Evolutionary conservation across 2,329 filamentous ascomycete genomes (phyloP), one percentile per base, ranked within the genome.

Genomic region (Exophiala alcalophila): DNA sequence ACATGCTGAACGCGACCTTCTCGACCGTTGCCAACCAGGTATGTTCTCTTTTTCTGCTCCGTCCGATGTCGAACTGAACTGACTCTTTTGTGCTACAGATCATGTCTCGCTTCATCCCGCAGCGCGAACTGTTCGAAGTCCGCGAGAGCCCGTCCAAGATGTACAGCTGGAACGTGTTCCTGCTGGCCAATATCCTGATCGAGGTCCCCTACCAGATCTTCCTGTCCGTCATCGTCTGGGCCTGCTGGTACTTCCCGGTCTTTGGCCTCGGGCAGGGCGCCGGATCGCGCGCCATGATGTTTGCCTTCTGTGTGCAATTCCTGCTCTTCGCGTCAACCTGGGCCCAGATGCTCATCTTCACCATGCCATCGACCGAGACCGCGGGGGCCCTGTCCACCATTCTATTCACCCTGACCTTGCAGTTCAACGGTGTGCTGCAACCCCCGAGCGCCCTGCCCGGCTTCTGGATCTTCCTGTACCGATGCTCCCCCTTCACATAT

Each of bases 391-490:
- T 92, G 49, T 84, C 84, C 56, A 86, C 87, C 50, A 61, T 91
- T 45, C 67, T 84, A 56, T 90, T 91, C 68, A 80, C 76, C 24
- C 71, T 91, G 40, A 80, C 75, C 47, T 71, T 90, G 39, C 77
- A 87, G 56, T 91, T 90, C 73, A 86, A 81, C 58, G 64, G 65
- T 72, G 83, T 92, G 35, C 75, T 94, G 49, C 80, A 81, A 19
- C 68, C 70, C 4, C 82, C 83, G 0, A 63, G 67, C 2, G 63
- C 66, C 52, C 66, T 88, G 4, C 75, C 76, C 1, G 74, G 74
- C 5, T 86, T 87, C 65, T 90, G 81, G 80, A 66, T 83, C 55
- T 88, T 88, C 71, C 86, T 90, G 82, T 91, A 91, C 65, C 78
- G 83, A 33, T 67, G 88, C 35, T 87, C 82, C 0, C 88, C 88